These are phyloP conservation scores for Sporisorium exsertum DNA, from an alignment of 1,284 basidiomycete species.

Conservation along the genomic window DNA sequence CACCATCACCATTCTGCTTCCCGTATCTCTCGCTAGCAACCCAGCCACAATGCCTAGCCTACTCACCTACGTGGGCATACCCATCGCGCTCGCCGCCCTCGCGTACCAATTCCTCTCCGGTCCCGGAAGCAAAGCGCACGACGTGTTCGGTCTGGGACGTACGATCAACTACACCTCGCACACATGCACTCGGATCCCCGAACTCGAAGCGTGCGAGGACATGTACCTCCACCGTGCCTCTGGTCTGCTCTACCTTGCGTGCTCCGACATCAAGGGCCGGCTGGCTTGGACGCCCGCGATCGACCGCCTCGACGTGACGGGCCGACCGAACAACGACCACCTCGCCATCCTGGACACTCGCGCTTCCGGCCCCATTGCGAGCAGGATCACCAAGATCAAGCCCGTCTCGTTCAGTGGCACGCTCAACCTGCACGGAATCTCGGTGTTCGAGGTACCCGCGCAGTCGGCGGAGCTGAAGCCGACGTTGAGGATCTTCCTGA, in stretches of 20 bases:
- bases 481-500: slow-evolving; percentile 55
- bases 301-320: slow-evolving; percentile 42
- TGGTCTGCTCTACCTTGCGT: slow-evolving; percentile 78
- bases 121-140: slow-evolving; percentile 38
- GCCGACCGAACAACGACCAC: slow-evolving; percentile 63
- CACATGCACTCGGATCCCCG: slow-evolving; percentile 41
- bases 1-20: neutral
- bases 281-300: slow-evolving; percentile 74
- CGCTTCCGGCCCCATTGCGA: slow-evolving; percentile 71
- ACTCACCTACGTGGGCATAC: slow-evolving; percentile 34
- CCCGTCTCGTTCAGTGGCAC: slow-evolving; percentile 70
- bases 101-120: slow-evolving; percentile 50
- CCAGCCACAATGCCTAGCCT: slow-evolving; percentile 30
- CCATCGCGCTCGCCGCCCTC: slow-evolving; percentile 33
- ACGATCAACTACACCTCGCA: slow-evolving; percentile 40
- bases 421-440: slow-evolving; percentile 79
- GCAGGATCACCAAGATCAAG: slow-evolving; percentile 72
- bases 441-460: slow-evolving; percentile 71
- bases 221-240: slow-evolving; percentile 68
- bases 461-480: slow-evolving; percentile 39
- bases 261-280: slow-evolving; percentile 74
- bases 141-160: slow-evolving; percentile 46
- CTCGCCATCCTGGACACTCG: slow-evolving; percentile 76
- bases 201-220: slow-evolving; percentile 52
- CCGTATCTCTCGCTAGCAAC: neutral